A percentile compares a stretch with the other conserved stretches of the same genome.
Conservation (phyloP, 176 grass and related monocot genomes). For the Eleusine coracana region DNA sequence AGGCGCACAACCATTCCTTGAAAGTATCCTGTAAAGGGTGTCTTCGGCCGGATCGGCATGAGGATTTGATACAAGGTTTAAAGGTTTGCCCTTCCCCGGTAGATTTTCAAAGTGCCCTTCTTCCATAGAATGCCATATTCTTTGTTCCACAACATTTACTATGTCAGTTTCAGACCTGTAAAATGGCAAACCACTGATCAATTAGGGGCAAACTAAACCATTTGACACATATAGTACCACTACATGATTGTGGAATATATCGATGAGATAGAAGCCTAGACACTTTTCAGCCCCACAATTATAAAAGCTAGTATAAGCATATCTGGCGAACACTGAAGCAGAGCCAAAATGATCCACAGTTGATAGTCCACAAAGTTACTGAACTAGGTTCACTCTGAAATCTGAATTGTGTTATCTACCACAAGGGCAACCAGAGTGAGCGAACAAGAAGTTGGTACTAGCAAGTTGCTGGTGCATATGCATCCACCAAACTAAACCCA, state of each 20-base stretch:
- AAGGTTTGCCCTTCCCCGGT: constrained; percentile 81
- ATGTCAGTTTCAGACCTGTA: constrained; percentile 86
- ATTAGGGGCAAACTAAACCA: neutral
- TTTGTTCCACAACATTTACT: constrained; percentile 87
- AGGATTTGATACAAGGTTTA: constrained; percentile 68
- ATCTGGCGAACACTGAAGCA: too few relatives aligned
- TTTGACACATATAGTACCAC: neutral
- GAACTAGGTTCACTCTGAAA: neutral
- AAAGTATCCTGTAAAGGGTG: constrained; percentile 55
- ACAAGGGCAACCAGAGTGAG: neutral
- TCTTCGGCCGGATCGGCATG: constrained; percentile 88
- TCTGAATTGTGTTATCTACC: neutral
- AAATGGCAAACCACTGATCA: constrained; percentile 8
- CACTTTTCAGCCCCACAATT: neutral
- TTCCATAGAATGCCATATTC: constrained; percentile 97
- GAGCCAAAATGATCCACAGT: neutral
- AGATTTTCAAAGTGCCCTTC: constrained; percentile 93
- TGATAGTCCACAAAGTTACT: neutral
- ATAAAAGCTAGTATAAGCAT: neutral
- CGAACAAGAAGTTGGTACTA: neutral
- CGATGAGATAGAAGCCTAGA: neutral
- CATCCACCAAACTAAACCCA: neutral
- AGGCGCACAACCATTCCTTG: too few relatives aligned
- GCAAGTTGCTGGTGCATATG: neutral
- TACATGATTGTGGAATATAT: neutral